Evolutionary conservation across 352 stramenopile genomes (phyloP), one percentile per base, ranked within the genome.

Genomic region (Globisporangium yorkense): DNA sequence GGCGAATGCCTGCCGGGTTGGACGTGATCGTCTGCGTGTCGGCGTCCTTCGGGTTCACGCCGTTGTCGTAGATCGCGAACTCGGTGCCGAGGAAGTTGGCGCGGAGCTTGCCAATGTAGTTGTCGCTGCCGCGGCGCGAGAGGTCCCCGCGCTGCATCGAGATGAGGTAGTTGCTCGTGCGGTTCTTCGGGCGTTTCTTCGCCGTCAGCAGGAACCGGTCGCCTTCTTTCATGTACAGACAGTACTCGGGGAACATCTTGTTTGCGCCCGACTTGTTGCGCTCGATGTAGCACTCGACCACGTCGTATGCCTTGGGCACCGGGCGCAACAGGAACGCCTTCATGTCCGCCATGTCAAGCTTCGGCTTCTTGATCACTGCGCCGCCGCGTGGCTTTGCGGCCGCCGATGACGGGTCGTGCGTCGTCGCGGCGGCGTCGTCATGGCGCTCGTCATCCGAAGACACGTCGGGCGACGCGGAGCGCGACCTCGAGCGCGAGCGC

Each of bases 31-130:
- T 91, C 57, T 93, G 79, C 54, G 89, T 76, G 41, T 92, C 85
- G n/a, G 75, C 67, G 59, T 92, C 84, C 55, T 97, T 96, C 10
- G 95, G 96, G 68, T 96, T 98, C 21, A 77, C 80, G 37, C 96
- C 96, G 35, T 87, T 80, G 71, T 98, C 96, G 62, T 97, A 98
- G 61, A 98, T 94, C 20, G 92, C 87, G 72, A 98, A 99, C 69
- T 99, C 96, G 1, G 96, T 99, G n/a, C 95, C 96, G 21, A 98
- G 71, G 63, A 99, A 99, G 74, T 99, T 99, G 16, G 91, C 81
- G 27, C 96, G 80, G 20, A 99, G 62, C 62, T 99, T 99, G 20
- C 96, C 96, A 33, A 99, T 56, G 65, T 96, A 98, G 65, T 97
- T 98, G 13, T 89, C 71, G 46, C 87, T 92, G 24, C 84, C 91